phyloP scores from a whole-genome alignment of 345 rosid species.

The Isatis tinctoria region DNA sequence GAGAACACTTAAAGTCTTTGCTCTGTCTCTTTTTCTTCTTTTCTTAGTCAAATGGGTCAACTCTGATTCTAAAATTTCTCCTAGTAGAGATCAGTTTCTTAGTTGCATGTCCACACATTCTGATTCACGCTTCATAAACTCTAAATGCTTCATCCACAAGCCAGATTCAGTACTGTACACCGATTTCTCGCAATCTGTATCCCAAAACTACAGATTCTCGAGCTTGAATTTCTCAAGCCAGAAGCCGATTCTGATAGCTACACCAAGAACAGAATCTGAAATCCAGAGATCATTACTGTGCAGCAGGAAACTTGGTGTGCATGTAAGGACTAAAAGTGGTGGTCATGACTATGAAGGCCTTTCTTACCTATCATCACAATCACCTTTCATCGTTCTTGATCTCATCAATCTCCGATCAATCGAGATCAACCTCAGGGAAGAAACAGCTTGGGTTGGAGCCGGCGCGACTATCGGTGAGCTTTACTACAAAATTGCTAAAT shows the following conservation, averaged over 20 bases:
- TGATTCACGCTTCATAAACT: conserved; percentile 4
- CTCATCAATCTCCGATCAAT: conserved; percentile 39
- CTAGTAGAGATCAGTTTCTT: conserved; percentile 20
- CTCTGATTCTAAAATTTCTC: conserved; percentile 18
- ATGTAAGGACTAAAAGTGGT: conserved; percentile 55
- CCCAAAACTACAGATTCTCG: conserved; percentile 12
- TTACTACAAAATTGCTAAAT: conserved; percentile 43
- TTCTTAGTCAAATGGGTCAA: conserved; percentile 28
- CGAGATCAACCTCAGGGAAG: conserved; percentile 24
- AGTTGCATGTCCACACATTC: conserved; percentile 26
- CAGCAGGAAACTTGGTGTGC: conserved; percentile 33
- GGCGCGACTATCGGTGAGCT: conserved; percentile 64
- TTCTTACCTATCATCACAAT: conserved; percentile 40
- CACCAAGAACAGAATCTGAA: conserved; percentile 43
- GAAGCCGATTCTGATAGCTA: conserved; percentile 40
- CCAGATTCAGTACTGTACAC: conserved; percentile 20
- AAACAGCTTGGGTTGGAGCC: conserved; percentile 49
- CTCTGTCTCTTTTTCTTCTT: conserved; percentile 21
- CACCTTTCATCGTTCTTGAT: conserved; percentile 53
- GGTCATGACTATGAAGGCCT: conserved; percentile 74
- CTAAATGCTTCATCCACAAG: conserved; percentile 15
- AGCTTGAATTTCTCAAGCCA: conserved; percentile 33
- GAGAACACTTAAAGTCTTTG: conserved; percentile 22
- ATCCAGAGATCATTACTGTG: conserved; percentile 49
- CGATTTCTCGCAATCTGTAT: conserved; percentile 2